Conservation (phyloP, 495 filamentous ascomycete species). For the Penicillium crystallinum region DNA sequence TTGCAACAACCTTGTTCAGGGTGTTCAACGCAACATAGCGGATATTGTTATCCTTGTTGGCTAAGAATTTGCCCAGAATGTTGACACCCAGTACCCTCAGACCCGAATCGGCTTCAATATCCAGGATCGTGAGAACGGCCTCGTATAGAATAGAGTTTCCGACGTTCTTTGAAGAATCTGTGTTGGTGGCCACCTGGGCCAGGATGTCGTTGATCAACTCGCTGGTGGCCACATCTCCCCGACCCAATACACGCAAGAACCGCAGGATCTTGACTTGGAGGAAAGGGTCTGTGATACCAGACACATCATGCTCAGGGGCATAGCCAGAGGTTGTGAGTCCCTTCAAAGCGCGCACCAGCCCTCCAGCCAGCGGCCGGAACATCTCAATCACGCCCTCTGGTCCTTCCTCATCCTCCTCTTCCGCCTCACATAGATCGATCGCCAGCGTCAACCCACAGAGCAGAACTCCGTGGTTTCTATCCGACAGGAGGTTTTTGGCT, state of each 20-base stretch:
- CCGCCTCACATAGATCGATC: conserved; percentile 87
- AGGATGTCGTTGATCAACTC: conserved; percentile 98
- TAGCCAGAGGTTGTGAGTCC: conserved; percentile 90
- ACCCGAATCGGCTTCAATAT: conserved; percentile 95
- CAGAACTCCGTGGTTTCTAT: conserved; percentile 91
- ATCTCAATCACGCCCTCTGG: conserved; percentile 82
- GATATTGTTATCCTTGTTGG: conserved; percentile 98
- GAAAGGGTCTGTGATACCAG: conserved; percentile 98
- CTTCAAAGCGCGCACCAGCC: conserved; percentile 86
- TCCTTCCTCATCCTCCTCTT: conserved; percentile 79
- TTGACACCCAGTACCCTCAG: conserved; percentile 92
- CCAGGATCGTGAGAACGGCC: conserved; percentile 92
- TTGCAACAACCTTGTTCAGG: conserved; percentile 94
- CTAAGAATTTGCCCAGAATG: conserved; percentile 94
- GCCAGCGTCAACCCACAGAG: conserved; percentile 89
- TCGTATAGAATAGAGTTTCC: conserved; percentile 98
- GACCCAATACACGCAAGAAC: conserved; percentile 75
- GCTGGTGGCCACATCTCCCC: conserved; percentile 82
- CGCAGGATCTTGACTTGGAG: conserved; percentile 92
- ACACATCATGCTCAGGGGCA: conserved; percentile 96
- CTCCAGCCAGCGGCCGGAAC: conserved; percentile 74
- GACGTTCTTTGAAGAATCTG: conserved; percentile 96
- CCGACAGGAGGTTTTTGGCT: conserved; percentile 78
- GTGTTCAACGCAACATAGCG: conserved; percentile 97
- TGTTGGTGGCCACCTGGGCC: conserved; percentile 97